Conservation (phyloP, 225 moss, liverwort and hornwort genomes). For the Antitrichia curtipendula region DNA sequence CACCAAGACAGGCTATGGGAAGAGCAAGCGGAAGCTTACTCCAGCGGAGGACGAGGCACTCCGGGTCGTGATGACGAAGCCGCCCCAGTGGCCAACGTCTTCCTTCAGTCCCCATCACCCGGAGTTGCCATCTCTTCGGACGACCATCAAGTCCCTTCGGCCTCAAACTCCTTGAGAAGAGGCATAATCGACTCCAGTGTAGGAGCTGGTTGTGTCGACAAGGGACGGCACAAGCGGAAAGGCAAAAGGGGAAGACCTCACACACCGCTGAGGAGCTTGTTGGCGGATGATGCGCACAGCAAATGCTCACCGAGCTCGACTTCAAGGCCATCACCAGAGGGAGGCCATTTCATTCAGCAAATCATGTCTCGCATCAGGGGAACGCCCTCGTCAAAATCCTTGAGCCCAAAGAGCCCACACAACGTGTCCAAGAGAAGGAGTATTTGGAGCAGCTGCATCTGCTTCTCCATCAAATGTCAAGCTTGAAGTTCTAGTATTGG, state of each 20-base stretch:
- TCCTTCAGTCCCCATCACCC: constrained; percentile 20
- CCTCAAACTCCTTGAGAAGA: constrained; percentile 8
- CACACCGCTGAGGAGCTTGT: constrained; percentile 18
- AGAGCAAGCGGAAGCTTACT: constrained; percentile 38
- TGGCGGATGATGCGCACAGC: constrained; percentile 13
- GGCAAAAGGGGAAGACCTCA: constrained; percentile 19
- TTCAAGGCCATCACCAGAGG: neutral
- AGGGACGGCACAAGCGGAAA: neutral
- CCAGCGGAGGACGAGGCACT: constrained; percentile 37
- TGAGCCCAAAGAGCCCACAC: constrained; percentile 13
- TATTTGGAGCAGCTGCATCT: constrained; percentile 32
- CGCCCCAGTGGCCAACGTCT: neutral
- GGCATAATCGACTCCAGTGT: neutral
- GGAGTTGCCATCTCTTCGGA: constrained; percentile 2
- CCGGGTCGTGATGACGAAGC: constrained; percentile 32
- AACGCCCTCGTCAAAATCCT: neutral
- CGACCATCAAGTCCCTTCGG: constrained; percentile 6
- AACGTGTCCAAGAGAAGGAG: constrained; percentile 7
- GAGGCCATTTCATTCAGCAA: constrained; percentile 25
- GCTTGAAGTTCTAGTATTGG: neutral
- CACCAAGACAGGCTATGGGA: constrained; percentile 40
- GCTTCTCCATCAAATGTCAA: constrained; percentile 14
- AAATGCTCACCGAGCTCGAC: neutral
- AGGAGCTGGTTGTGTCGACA: neutral
- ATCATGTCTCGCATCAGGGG: constrained; percentile 19